A percentile compares a stretch with the other conserved stretches of the same genome.
phyloP scores from a whole-genome alignment of 1,284 basidiomycete genomes.

The Mycena sp. region DNA sequence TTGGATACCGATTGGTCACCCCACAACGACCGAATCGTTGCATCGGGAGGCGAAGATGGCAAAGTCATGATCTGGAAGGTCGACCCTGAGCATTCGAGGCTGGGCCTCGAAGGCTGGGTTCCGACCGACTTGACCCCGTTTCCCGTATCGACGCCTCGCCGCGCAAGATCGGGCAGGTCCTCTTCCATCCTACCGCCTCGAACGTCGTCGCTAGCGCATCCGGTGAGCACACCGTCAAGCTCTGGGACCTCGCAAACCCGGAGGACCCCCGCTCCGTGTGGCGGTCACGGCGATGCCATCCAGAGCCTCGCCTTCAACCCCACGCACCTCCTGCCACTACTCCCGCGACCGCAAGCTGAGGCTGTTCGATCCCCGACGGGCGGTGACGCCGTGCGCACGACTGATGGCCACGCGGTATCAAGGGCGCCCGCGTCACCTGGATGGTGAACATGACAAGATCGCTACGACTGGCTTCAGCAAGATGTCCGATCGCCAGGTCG shows the following conservation, averaged over 20 bases:
- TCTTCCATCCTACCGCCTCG: constrained; percentile 93
- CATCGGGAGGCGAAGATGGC: constrained; percentile 93
- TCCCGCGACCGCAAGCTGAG: constrained; percentile 94
- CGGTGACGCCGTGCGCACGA: constrained; percentile 79
- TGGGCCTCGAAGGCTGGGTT: constrained; percentile 85
- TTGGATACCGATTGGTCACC: constrained; percentile 98
- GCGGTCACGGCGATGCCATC: constrained; percentile 88
- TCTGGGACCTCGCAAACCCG: constrained; percentile 88
- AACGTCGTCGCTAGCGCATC: constrained; percentile 90
- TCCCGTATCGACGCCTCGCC: constrained; percentile 76
- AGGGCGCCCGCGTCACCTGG: constrained; percentile 91
- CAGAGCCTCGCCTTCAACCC: constrained; percentile 90
- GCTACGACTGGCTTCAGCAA: constrained; percentile 81
- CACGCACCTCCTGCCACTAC: constrained; percentile 81
- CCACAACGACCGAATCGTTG: constrained; percentile 91
- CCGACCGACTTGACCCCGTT: constrained; percentile 86
- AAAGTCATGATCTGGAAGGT: constrained; percentile 93
- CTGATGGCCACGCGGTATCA: constrained; percentile 94
- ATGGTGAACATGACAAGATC: constrained; percentile 70
- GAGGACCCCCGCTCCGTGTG: constrained; percentile 69
- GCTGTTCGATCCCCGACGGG: constrained; percentile 90
- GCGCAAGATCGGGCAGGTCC: constrained; percentile 93
- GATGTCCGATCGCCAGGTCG: constrained; percentile 68
- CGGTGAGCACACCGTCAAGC: constrained; percentile 88
- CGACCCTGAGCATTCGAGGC: constrained; percentile 76